Evolutionary conservation across 1,284 basidiomycete genomes (phyloP), one percentile per base, ranked within the genome.

Genomic region (Neolentinus lepideus): DNA sequence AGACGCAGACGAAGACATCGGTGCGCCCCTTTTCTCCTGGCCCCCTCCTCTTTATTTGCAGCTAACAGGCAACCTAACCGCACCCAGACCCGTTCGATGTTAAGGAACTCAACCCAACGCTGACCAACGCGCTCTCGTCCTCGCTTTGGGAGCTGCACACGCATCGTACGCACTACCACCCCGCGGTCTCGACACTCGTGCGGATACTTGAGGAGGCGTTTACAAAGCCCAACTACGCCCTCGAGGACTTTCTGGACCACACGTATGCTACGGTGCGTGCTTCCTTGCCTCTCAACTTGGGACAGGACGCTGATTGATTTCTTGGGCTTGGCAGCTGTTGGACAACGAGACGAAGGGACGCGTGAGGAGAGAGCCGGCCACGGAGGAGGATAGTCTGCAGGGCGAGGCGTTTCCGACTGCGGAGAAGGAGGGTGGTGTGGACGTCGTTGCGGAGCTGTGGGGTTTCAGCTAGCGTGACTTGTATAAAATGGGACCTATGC

Each of bases 231-330:
- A 79, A 80, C 26, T 98, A 95, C 71, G 77, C 83, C 26, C 83
- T 98, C 79, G 97, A 99, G 63, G 97, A 99, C 69, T 99, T 99
- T 69, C 71, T 98, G 65, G 97, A 99, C 71, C 94, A 98, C 68
- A 93, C 92, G 0, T 99, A 98, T 66, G 80, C 78, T 14, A 98
- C 93, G 53, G 92, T 96, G 62, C 63, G 90, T 77, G 26, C 12
- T 10, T 29, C 35, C n/a, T 46, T 27, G 9, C n/a, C 26, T 16
- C 43, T 38, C 45, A 16, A 47, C 11, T 57, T 51, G 36, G 14
- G 54, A n/a, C n/a, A n/a, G 46, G 53, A 48, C 55, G 12, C 54
- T 57, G 38, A 50, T 33, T 43, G 19, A 43, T n/a, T 3, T 43
- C 33, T 9, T 35, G 9, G 55, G 56, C 24, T 51, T 52, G 38